Conservation (phyloP, 2,329 filamentous ascomycete genomes). For the Sclerotinia glacialis region DNA sequence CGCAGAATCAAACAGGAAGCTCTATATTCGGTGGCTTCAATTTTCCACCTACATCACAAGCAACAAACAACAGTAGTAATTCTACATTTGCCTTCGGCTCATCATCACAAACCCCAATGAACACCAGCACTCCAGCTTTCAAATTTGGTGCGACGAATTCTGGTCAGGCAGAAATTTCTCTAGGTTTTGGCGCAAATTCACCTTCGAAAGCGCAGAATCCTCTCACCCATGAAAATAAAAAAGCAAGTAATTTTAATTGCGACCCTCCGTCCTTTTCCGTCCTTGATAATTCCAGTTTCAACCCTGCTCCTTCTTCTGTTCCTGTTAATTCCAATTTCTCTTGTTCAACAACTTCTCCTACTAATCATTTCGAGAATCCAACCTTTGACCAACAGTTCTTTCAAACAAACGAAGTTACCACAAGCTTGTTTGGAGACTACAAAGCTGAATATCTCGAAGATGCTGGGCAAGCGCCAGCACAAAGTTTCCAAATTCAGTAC, state of each 20-base stretch:
- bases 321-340: not conserved
- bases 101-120: conserved; percentile 15
- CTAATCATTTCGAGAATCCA: not conserved
- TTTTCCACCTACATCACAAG: conserved; percentile 9
- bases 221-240: conserved; percentile 14
- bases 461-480: conserved; percentile 14
- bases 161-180: conserved; percentile 4
- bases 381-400: conserved; percentile 1
- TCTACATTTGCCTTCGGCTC: conserved; percentile 17
- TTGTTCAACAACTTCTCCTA: not conserved
- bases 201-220: conserved; percentile 9
- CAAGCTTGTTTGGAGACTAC: conserved; percentile 1
- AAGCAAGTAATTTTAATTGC: conserved; percentile 19
- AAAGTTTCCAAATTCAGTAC: not conserved
- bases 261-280: not conserved
- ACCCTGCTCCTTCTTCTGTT: not conserved
- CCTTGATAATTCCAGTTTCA: not conserved
- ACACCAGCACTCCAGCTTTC: conserved; percentile 3
- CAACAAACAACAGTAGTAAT: conserved; percentile 3
- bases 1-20: not conserved
- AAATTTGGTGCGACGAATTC: conserved; percentile 15
- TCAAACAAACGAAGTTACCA: not conserved
- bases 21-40: conserved; percentile 13
- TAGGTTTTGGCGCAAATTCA: conserved; percentile 14
- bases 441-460: not conserved